Percentiles rank a stretch among this genome's conserved stretches.
phyloP scores from a whole-genome alignment of 2,329 filamentous ascomycete species.

The Trichoderma sp. region DNA sequence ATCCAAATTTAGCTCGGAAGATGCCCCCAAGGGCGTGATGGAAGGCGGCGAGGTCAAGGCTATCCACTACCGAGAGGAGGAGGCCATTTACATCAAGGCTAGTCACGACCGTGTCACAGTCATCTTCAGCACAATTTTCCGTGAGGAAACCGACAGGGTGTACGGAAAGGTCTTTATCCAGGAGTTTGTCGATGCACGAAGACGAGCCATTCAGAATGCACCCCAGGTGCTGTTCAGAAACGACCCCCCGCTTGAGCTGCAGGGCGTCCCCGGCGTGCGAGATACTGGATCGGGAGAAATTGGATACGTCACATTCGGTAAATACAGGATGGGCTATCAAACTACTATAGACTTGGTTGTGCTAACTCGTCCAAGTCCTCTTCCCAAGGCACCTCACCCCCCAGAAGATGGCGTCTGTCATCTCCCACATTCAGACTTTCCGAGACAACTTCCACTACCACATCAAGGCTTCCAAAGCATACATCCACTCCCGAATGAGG shows the following conservation, averaged over 20 bases:
- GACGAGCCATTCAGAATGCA: constrained; percentile 95
- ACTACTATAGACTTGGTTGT: neutral
- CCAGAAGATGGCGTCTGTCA: constrained; percentile 88
- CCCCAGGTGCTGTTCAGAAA: constrained; percentile 96
- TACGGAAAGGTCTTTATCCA: constrained; percentile 98
- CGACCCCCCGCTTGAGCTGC: constrained; percentile 87
- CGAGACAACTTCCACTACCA: constrained; percentile 99
- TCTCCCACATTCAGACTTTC: constrained; percentile 99
- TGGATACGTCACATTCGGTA: constrained; percentile 98
- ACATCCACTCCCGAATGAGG: constrained; percentile 97
- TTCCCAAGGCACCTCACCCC: constrained; percentile 92
- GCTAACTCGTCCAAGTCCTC: constrained; percentile 59
- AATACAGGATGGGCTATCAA: constrained; percentile 23
- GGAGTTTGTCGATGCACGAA: constrained; percentile 95
- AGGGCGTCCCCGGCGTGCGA: constrained; percentile 79
- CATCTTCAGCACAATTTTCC: constrained; percentile 97
- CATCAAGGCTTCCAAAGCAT: constrained; percentile 99
- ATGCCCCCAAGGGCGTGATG: constrained; percentile 82
- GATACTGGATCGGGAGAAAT: constrained; percentile 77
- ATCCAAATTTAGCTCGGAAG: constrained; percentile 87
- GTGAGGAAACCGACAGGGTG: constrained; percentile 94
- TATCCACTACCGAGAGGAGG: constrained; percentile 97
- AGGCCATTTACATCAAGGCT: constrained; percentile 98
- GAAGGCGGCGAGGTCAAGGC: constrained; percentile 93
- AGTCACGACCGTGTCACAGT: constrained; percentile 96